Evolutionary conservation across 805 yeast species (phyloP), one percentile per base, ranked within the genome.

Genomic region (Babjeviella inositovora): DNA sequence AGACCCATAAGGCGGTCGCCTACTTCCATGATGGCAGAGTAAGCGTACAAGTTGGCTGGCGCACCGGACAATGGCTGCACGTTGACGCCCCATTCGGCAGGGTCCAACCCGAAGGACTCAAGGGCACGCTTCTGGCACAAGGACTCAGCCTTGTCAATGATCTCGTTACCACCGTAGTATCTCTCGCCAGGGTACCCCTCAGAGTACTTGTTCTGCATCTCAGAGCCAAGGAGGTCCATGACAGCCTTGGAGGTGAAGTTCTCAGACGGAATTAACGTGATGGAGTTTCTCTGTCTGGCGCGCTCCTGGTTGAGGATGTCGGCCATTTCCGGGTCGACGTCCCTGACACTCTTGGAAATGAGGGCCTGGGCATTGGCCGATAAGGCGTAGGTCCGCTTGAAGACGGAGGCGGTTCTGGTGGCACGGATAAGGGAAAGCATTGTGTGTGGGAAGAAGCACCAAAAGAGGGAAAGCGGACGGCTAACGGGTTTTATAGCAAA

Each of bases 121-220:
- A 87, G 58, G 22, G 97, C 98, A 52, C 98, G 67, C 39, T 71
- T 63, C 55, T 84, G 95, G 57, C 97, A 87, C 28, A 87, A 57
- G 8, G 70, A 50, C 60, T 87, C 98, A 41, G 81, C 82, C 57
- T 70, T 64, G 57, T 87, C 98, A 41, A 87, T 87, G 55, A 70
- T 76, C 54, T 87, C 84, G 47, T 87, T 87, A 50, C 98, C 98
- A 51, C 98, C 98, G 48, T 87, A 87, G 61, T 87, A 87, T 50
- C 98, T 72, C 32, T 84, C 93, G 35, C 94, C 94, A 19, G 98
- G 98, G 55, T 87, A 87, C 33, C 97, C 97, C 55, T 87, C 98
- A 7, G 96, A 84, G 57, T 87, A 87, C 60, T 87, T 87, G 68
- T 87, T 87, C 52, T 80, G 85, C 94, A 87, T 82, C 47, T 81